phyloP scores from a whole-genome alignment of 2,329 filamentous ascomycete genomes.

The Colletotrichum liaoningense region DNA sequence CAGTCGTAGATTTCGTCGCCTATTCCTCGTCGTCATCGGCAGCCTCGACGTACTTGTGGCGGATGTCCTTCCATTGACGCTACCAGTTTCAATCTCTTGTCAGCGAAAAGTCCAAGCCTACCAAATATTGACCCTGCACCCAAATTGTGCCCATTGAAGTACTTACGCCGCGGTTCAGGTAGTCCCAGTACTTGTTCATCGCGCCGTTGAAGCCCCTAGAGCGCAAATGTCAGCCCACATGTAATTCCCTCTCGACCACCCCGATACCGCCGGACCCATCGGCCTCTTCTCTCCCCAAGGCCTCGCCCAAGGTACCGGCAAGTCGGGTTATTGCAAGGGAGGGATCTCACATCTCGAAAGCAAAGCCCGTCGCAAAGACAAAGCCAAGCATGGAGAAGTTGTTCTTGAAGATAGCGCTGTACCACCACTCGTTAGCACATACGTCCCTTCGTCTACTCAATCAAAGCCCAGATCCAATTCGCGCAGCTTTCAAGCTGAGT shows the following conservation, averaged over 20 bases:
- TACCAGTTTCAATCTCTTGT: slow-evolving; percentile 52
- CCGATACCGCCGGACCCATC: neutral
- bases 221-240: slow-evolving; percentile 18
- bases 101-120: slow-evolving; percentile 40
- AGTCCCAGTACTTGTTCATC: slow-evolving; percentile 91
- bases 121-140: no score
- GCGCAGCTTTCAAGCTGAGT: neutral
- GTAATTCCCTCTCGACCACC: neutral
- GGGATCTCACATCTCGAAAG: slow-evolving; percentile 86
- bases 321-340: neutral
- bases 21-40: slow-evolving; percentile 71
- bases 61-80: slow-evolving; percentile 99
- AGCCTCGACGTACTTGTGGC: slow-evolving; percentile 83
- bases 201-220: slow-evolving; percentile 82
- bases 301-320: neutral
- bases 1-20: slow-evolving; percentile 49
- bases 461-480: neutral
- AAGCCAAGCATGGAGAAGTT: slow-evolving; percentile 89
- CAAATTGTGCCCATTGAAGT: neutral
- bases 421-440: slow-evolving; percentile 13
- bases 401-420: slow-evolving; percentile 84
- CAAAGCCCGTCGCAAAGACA: slow-evolving; percentile 90
- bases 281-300: neutral
- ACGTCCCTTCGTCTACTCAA: neutral
- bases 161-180: slow-evolving; percentile 90